Base-by-base conservation (phyloP, 768 basidiomycete species). In the Pleurotus platypus region DNA sequence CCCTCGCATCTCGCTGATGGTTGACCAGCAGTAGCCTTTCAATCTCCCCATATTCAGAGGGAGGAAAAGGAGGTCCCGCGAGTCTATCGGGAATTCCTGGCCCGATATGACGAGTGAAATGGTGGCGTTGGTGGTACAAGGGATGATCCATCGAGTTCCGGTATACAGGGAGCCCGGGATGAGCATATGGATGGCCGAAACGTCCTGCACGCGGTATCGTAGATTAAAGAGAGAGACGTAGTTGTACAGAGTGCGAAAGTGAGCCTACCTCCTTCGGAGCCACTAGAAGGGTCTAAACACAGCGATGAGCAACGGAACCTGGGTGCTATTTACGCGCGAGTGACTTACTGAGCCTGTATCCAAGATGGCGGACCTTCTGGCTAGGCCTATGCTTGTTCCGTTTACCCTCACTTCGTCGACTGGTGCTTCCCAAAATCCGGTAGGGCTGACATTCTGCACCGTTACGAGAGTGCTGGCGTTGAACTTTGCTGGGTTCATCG, bases 401-500 rank as follows among this genome's bases (percentile, higher is more conserved):
- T 85, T 72, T 45, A 83, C 75, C 16, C 72, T 70, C 47, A 86
- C 70, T 24, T 69, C 68, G 46, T 75, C 73, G 62, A 90, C 64
- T 11, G 68, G 68, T 3, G 73, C 83, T 67, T 89, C 86, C 88
- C 88, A 90, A 67, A 87, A 87, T 27, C 86, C 85, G 6, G 68
- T 54, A 6, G 57, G 46, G 66, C 78, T 83, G 61, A 83, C 76
- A 57, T 84, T 85, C 48, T 64, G 57, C 46, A 86, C 57, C 1
- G 78, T 77, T 38, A 76, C 73, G 30, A 86, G 72, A 4, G 82
- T 77, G 26, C 58, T 57, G 11, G 74, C 58, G 56, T 79, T 72
- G 62, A 84, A 83, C 65, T 85, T 86, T 59, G 76, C 70, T 13
- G 70, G 12, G 65, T 88, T 84, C 48, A 86, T 74, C 2, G 77